Percentiles rank a stretch among this genome's conserved stretches.
phyloP scores from a whole-genome alignment of 768 basidiomycete genomes.

The Termitomyces eurrhizus region DNA sequence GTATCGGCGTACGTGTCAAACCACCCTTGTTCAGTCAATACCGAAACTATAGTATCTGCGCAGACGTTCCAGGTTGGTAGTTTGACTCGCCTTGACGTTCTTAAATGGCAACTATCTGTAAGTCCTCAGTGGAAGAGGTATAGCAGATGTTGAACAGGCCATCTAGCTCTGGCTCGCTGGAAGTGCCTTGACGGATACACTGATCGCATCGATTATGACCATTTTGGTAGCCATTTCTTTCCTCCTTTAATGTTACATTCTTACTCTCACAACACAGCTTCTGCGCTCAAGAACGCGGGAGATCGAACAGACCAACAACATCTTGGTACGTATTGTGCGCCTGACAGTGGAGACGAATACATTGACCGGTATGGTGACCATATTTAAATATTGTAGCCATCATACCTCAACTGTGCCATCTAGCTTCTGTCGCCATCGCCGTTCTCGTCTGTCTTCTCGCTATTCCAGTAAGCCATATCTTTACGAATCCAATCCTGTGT shows the following conservation, averaged over 20 bases:
- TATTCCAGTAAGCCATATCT: slow-evolving; percentile 5
- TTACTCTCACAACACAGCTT: slow-evolving; percentile 5
- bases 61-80: slow-evolving; percentile 7
- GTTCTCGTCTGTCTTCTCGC: slow-evolving; percentile 14
- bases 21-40: not conserved
- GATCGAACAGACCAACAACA: slow-evolving; percentile 6
- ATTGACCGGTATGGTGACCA: slow-evolving; percentile 4
- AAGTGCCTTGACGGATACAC: slow-evolving; percentile 11
- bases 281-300: slow-evolving; percentile 9
- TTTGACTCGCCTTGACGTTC: slow-evolving; percentile 4
- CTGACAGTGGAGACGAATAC: slow-evolving; percentile 15
- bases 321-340: slow-evolving; percentile 10
- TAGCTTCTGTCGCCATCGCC: slow-evolving; percentile 11
- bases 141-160: not conserved
- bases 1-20: slow-evolving; percentile 6
- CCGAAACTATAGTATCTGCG: not conserved
- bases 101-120: slow-evolving; percentile 14
- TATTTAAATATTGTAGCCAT: not conserved
- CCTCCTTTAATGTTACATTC: not conserved
- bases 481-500: not conserved
- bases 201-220: slow-evolving; percentile 12
- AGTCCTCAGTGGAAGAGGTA: not conserved
- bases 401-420: not conserved
- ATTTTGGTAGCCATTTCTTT: slow-evolving; percentile 1
- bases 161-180: slow-evolving; percentile 13